A percentile compares a stretch with the other conserved stretches of the same genome.
phyloP scores from a whole-genome alignment of 805 yeast species.

The Lachancea lanzarotensis region DNA sequence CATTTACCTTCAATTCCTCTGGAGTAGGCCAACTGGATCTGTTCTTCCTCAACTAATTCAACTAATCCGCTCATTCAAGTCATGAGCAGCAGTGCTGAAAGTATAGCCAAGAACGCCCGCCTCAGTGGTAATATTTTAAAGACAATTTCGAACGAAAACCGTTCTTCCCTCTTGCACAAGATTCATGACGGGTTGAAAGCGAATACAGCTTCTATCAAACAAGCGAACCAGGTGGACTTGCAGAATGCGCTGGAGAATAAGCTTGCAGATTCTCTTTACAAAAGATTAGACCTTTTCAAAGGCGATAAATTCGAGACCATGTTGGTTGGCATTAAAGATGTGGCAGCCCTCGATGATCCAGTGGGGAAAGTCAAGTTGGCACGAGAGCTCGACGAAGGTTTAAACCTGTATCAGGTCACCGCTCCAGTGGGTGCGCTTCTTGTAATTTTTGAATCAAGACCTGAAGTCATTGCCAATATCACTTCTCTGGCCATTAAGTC shows the following conservation, averaged over 20 bases:
- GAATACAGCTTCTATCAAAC: slow-evolving; percentile 54
- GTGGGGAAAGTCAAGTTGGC: slow-evolving; percentile 84
- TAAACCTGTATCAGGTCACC: slow-evolving; percentile 72
- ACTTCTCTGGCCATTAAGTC: slow-evolving; percentile 93
- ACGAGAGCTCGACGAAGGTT: slow-evolving; percentile 81
- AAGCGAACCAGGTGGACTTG: slow-evolving; percentile 72
- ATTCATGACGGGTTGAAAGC: slow-evolving; percentile 64
- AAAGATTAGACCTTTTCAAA: slow-evolving; percentile 74
- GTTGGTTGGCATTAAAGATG: slow-evolving; percentile 93
- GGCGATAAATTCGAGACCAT: slow-evolving; percentile 86
- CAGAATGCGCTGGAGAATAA: slow-evolving; percentile 56
- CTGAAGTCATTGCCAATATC: slow-evolving; percentile 97
- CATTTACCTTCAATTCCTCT: not conserved
- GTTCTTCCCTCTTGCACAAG: slow-evolving; percentile 64
- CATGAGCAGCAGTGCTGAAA: slow-evolving; percentile 43
- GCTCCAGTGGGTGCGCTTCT: slow-evolving; percentile 93
- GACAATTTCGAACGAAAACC: slow-evolving; percentile 62
- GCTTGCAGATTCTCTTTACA: slow-evolving; percentile 64
- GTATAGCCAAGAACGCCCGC: slow-evolving; percentile 75
- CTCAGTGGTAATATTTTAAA: slow-evolving; percentile 78
- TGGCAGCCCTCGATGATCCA: slow-evolving; percentile 84
- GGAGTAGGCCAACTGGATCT: no score
- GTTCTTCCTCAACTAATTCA: not conserved
- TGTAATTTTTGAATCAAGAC: slow-evolving; percentile 92
- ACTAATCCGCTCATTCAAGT: not conserved